Percentiles rank a stretch among this genome's conserved stretches.
phyloP scores from a whole-genome alignment of 2,329 filamentous ascomycete species.

The Hirsutella minnesotensis region DNA sequence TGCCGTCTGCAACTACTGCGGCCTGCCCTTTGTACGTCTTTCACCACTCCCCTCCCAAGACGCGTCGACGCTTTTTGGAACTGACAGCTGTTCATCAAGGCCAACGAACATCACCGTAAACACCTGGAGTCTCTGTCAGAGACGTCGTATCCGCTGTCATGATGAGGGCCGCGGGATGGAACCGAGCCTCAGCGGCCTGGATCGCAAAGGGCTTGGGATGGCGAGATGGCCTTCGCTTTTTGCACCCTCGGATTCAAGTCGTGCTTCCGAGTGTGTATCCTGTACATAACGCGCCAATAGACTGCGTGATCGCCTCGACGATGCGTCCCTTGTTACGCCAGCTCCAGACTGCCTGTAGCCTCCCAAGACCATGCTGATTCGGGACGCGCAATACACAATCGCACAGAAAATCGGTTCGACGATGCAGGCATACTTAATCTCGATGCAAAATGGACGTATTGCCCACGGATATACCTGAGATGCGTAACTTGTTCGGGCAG shows the following conservation, averaged over 20 bases:
- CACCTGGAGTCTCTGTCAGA: slow-evolving; percentile 71
- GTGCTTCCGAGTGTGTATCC: background rate
- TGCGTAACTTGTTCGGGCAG: too few species aligned
- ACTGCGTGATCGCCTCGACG: background rate
- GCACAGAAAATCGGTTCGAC: too few species aligned
- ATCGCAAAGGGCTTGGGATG: background rate
- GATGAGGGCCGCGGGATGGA: slow-evolving; percentile 13
- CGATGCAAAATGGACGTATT: too few species aligned
- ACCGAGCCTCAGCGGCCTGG: background rate
- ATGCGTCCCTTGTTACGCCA: too few species aligned
- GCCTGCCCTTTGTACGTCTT: slow-evolving; percentile 71
- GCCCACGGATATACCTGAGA: too few species aligned
- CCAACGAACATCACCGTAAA: slow-evolving; percentile 77
- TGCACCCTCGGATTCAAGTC: background rate
- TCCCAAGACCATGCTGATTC: too few species aligned
- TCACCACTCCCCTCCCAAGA: background rate
- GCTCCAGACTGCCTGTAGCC: too few species aligned
- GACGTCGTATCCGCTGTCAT: slow-evolving; percentile 69
- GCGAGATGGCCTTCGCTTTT: background rate
- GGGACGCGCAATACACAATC: too few species aligned
- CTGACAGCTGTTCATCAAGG: slow-evolving; percentile 37
- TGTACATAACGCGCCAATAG: slow-evolving; percentile 4
- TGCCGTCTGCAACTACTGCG: slow-evolving; percentile 81
- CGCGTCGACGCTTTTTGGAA: background rate
- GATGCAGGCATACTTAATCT: too few species aligned